A percentile compares a stretch with the other conserved stretches of the same genome.
phyloP scores from a whole-genome alignment of 1,284 basidiomycete genomes.

The Leccinum pachyderme region DNA sequence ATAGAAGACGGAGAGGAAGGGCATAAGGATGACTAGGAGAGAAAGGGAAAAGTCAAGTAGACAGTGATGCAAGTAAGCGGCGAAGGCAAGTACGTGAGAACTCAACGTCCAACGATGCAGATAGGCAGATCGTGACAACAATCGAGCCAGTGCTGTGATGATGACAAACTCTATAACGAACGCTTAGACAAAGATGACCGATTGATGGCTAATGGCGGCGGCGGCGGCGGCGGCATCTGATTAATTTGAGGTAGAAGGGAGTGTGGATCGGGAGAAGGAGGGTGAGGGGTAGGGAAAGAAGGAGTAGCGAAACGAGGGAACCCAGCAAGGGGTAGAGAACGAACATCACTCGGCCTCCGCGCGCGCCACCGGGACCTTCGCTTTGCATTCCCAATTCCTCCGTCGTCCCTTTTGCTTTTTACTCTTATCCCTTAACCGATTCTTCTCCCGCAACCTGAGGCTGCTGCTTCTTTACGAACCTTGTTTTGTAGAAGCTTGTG shows the following conservation, averaged over 20 bases:
- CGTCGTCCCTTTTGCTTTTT: background rate
- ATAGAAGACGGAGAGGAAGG: background rate
- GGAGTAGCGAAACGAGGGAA: background rate
- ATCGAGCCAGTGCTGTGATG: background rate
- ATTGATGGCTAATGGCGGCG: background rate
- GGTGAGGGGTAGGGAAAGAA: background rate
- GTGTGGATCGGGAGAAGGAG: background rate
- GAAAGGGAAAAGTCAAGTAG: background rate
- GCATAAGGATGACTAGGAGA: background rate
- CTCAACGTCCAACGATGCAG: background rate
- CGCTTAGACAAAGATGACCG: background rate
- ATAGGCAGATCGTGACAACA: background rate
- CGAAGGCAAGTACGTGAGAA: background rate
- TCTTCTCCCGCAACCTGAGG: background rate
- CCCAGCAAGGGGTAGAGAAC: background rate
- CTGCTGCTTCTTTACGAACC: background rate
- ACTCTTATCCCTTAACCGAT: background rate
- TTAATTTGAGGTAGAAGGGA: background rate
- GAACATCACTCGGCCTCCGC: background rate
- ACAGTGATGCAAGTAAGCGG: background rate
- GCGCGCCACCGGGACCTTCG: background rate
- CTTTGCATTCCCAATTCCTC: background rate
- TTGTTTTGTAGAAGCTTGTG: background rate
- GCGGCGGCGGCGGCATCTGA: background rate
- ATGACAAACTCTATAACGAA: background rate